Evolutionary conservation across 345 rosid genomes (phyloP), one percentile per base, ranked within the genome.

Genomic region (Citrus reticulata): DNA sequence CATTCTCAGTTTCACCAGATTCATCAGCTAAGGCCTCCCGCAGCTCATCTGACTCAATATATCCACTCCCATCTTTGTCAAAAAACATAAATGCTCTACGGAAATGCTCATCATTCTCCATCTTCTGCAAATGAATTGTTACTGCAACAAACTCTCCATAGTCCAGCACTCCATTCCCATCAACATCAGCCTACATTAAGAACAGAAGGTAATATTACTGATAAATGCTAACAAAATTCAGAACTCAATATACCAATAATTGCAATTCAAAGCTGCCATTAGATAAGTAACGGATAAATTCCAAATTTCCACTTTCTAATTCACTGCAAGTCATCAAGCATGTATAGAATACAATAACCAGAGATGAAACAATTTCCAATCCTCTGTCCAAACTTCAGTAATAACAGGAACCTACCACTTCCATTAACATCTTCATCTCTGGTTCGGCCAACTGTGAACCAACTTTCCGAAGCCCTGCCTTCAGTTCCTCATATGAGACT

Each of bases 71-170:
- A 84, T 96, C 94, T 81, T 82, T 92, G 83, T 96, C 99, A 3
- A 96, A 96, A 77, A 89, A 96, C 93, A 87, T 90, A 84, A 96
- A 96, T 60, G 99, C 97, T 86, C 90, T 87, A 71, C 89, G 93
- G 81, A 96, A 86, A 87, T 94, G 99, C 61, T 94, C 99, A 62
- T 94, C 98, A 61, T 96, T 96, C 83, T 91, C 99, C 92, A 96
- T 92, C 90, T 92, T 92, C 89, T 91, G 97, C 89, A 96, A 86
- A 85, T 96, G 99, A 77, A 96, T 90, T n/a, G 97, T 92, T 79
- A 96, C 99, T 25, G 98, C 99, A 51, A 94, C 98, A 84, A 96
- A 96, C 79, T 96, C 99, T 46, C 98, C 97, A 64, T 94, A 96
- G 81, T 92, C 97, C 72, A 96, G 82, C 10, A 90, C 85, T 61